Percentiles rank a stretch among this genome's conserved stretches.
Conservation (phyloP, 257 asterid species). For the Catharanthus roseus region DNA sequence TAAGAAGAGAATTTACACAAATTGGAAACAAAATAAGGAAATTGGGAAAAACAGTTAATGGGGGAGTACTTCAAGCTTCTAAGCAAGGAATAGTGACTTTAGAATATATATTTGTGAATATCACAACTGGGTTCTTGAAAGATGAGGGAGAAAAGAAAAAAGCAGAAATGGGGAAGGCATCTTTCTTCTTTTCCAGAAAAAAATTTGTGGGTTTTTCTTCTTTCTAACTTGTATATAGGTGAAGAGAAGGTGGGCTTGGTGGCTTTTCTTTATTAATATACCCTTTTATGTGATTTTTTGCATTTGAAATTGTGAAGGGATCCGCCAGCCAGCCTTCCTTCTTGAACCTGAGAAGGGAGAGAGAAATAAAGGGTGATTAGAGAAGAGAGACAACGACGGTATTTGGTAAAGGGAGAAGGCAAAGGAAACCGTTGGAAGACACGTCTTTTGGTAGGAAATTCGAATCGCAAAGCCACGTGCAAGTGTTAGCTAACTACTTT, state of each 20-base stretch:
- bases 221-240: no score
- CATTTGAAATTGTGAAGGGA: not conserved
- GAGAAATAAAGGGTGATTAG: not conserved
- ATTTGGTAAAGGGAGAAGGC: not conserved
- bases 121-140: not conserved
- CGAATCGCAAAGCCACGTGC: slow-evolving; percentile 14
- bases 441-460: slow-evolving; percentile 12
- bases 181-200: not conserved
- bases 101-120: not conserved
- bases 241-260: not conserved
- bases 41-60: no score
- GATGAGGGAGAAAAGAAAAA: not conserved
- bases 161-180: not conserved
- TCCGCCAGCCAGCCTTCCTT: no score
- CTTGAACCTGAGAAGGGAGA: no score
- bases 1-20: not conserved
- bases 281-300: not conserved
- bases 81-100: not conserved
- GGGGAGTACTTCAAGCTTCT: not conserved
- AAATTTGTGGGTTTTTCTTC: not conserved
- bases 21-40: not conserved
- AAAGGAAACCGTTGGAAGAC: no score
- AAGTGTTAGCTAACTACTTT: no score
- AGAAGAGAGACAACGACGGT: not conserved
- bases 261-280: not conserved